These are phyloP conservation scores for Phialophora expanda DNA, from an alignment of 2,329 filamentous ascomycete genomes.

Conservation along the genomic window DNA sequence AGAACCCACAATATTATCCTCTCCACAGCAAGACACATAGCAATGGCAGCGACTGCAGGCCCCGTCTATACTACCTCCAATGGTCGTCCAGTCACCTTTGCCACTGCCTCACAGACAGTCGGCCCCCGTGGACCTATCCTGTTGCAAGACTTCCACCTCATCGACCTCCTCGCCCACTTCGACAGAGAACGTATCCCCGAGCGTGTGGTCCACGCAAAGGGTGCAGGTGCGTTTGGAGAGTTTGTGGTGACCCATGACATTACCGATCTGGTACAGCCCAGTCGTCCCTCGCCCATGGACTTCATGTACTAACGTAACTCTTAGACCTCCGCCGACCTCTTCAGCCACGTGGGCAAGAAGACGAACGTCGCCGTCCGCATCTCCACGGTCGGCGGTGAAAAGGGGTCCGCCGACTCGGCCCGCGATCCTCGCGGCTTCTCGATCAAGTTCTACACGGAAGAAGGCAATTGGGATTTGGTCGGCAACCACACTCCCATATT, in stretches of 20 bases:
- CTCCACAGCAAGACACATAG: background rate
- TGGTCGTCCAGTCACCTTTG: constrained; percentile 22
- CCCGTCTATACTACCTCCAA: constrained; percentile 28
- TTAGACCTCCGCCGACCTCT: constrained; percentile 57
- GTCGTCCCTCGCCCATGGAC: background rate
- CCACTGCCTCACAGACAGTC: constrained; percentile 35
- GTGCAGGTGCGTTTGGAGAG: constrained; percentile 61
- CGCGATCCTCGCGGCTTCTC: constrained; percentile 58
- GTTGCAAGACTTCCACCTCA: constrained; percentile 64
- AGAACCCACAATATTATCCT: constrained; percentile 1
- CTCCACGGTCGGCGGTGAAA: constrained; percentile 54
- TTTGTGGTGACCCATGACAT: constrained; percentile 66
- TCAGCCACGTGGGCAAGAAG: constrained; percentile 59
- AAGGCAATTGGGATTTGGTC: constrained; percentile 59
- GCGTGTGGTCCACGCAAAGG: constrained; percentile 66
- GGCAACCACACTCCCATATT: constrained; percentile 53
- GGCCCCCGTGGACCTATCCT: constrained; percentile 48
- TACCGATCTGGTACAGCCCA: constrained; percentile 50
- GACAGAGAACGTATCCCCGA: constrained; percentile 69
- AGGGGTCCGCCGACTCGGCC: constrained; percentile 54
- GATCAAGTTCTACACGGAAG: constrained; percentile 59
- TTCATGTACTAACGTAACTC: constrained; percentile 10
- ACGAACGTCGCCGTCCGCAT: constrained; percentile 55
- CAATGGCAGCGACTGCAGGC: constrained; percentile 15
- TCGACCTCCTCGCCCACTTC: constrained; percentile 66